phyloP scores from a whole-genome alignment of 2,329 filamentous ascomycete genomes.

The Talaromyces rugulosus region DNA sequence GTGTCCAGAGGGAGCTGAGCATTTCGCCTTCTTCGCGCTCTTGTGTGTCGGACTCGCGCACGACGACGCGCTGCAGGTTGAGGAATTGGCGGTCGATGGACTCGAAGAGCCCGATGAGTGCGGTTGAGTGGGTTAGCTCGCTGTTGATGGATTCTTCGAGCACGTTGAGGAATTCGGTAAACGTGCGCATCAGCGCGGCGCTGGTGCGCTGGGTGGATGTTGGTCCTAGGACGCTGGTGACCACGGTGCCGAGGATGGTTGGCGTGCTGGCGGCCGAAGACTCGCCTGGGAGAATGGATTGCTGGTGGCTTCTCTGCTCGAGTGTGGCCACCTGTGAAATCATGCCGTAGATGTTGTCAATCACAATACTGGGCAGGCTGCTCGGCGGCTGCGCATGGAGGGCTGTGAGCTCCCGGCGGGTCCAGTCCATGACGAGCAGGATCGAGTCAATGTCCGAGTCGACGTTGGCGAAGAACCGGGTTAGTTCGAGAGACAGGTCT shows the following conservation, averaged over 20 bases:
- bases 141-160: constrained; percentile 85
- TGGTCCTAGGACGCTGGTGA: constrained; percentile 72
- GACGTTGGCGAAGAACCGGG: constrained; percentile 87
- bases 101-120: constrained; percentile 85
- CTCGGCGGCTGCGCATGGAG: constrained; percentile 60
- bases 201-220: constrained; percentile 77
- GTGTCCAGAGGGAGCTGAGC: constrained; percentile 79
- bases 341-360: constrained; percentile 78
- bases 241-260: constrained; percentile 64
- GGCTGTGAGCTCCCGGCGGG: constrained; percentile 73
- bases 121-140: constrained; percentile 74
- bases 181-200: constrained; percentile 77
- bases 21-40: constrained; percentile 77
- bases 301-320: constrained; percentile 22
- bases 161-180: constrained; percentile 78
- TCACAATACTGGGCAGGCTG: constrained; percentile 63
- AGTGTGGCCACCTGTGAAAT: constrained; percentile 54
- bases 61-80: constrained; percentile 78
- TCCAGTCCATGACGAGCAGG: constrained; percentile 94
- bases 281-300: neutral
- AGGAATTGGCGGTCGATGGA: constrained; percentile 85
- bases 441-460: constrained; percentile 92
- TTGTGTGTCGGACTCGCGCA: constrained; percentile 76
- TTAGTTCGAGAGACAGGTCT: constrained; percentile 77
- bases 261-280: constrained; percentile 38